Evolutionary conservation across 2,329 filamentous ascomycete genomes (phyloP), one percentile per base, ranked within the genome.

Genomic region (Cercospora sp.): DNA sequence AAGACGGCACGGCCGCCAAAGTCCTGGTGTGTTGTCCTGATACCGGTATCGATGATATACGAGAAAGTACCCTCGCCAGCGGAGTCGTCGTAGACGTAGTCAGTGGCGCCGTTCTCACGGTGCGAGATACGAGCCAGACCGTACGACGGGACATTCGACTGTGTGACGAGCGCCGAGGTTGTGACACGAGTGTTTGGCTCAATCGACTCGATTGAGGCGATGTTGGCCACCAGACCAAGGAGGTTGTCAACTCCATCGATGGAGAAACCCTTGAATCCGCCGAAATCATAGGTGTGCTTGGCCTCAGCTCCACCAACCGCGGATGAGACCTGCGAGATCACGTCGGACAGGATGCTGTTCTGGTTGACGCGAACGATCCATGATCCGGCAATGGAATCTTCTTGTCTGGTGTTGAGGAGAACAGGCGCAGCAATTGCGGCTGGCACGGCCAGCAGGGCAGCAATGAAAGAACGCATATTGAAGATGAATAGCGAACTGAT

Each of bases 61-160:
- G 69, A 48, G 51, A 60, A 74, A 2, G 73, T 75, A 10, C 68
- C 74, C 3, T 23, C 8, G 1, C 80, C 80, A 48, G 80, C 79
- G 67, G 72, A 76, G 71, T 68, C 72, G 67, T 82, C 80, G 71
- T 81, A 82, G 48, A 75, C 73, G 73, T 82, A 82, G 12, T 75
- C 72, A 2, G 73, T 75, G 23, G 65, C 67, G 26, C 79, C 78
- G 6, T 67, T 70, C 60, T 67, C 72, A 9, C 72, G 67, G 68
- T 80, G 77, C 10, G 80, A 81, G 63, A 82, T 78, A 62, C 80
- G 79, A 10, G 74, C 77, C n/a, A 83, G 74, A 59, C 81, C 81
- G 76, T 79, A 82, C 3, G 80, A 77, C 39, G 80, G 75, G 6
- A 68, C 66, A 42, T 76, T 76, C 33, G 73, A 72, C 71, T 82